These are phyloP conservation scores for Helicocarpus griseus DNA, from an alignment of 2,329 filamentous ascomycete species.

Conservation along the genomic window DNA sequence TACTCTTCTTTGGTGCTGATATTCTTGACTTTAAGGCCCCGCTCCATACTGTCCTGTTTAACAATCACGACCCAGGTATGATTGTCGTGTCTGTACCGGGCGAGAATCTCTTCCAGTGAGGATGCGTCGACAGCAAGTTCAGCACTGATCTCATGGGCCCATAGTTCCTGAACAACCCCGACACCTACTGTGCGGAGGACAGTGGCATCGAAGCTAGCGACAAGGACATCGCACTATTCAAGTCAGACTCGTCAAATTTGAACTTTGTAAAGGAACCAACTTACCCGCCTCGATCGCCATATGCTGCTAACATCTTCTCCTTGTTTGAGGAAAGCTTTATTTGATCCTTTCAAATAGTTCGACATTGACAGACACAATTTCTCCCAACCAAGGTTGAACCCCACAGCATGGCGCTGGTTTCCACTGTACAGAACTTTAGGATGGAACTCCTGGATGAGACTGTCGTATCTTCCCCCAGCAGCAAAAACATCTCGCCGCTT, in stretches of 20 bases:
- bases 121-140: slow-evolving; percentile 75
- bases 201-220: slow-evolving; percentile 74
- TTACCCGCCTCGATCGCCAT: slow-evolving; percentile 55
- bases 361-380: slow-evolving; percentile 57
- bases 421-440: slow-evolving; percentile 56
- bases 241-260: not conserved
- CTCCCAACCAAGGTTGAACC: slow-evolving; percentile 86
- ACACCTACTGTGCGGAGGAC: slow-evolving; percentile 67
- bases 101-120: slow-evolving; percentile 63
- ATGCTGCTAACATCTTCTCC: slow-evolving; percentile 50
- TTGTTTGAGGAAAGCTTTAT: slow-evolving; percentile 57
- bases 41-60: slow-evolving; percentile 53
- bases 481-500: slow-evolving; percentile 73
- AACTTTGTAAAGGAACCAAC: slow-evolving; percentile 19
- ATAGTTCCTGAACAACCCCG: slow-evolving; percentile 67
- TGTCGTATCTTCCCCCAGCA: slow-evolving; percentile 87
- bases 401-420: slow-evolving; percentile 70
- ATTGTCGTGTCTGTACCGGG: slow-evolving; percentile 61
- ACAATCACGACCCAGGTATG: slow-evolving; percentile 85
- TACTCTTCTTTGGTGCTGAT: slow-evolving; percentile 70
- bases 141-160: slow-evolving; percentile 74
- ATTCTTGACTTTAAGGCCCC: slow-evolving; percentile 65
- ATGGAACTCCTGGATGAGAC: slow-evolving; percentile 72
- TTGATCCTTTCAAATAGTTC: slow-evolving; percentile 40
- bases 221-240: slow-evolving; percentile 69